Percentiles rank a stretch among this genome's conserved stretches.
phyloP scores from a whole-genome alignment of 495 filamentous ascomycete genomes.

The Penicillium silybi region DNA sequence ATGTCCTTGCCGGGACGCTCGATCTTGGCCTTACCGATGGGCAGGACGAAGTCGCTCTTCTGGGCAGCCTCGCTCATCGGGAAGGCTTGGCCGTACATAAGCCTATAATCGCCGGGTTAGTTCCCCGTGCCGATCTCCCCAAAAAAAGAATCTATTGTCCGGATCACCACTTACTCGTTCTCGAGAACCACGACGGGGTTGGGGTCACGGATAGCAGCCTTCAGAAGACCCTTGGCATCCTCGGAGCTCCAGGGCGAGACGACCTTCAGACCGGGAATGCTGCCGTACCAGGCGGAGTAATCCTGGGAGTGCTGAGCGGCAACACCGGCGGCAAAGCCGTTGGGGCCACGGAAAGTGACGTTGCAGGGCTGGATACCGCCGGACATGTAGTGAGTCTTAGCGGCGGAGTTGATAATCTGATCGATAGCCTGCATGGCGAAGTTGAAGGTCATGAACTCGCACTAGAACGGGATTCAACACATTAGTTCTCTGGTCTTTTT shows the following conservation, averaged over 20 bases:
- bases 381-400: constrained; percentile 99
- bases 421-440: constrained; percentile 99
- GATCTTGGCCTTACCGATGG: constrained; percentile 97
- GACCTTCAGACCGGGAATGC: constrained; percentile 95
- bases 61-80: constrained; percentile 95
- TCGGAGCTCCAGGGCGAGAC: constrained; percentile 93
- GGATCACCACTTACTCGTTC: constrained; percentile 67
- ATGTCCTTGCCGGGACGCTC: constrained; percentile 94
- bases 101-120: constrained; percentile 39
- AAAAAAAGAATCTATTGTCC: neutral
- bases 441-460: constrained; percentile 99
- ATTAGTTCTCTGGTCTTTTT: neutral
- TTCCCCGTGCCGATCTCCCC: neutral
- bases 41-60: constrained; percentile 91
- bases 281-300: constrained; percentile 97
- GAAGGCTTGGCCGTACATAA: constrained; percentile 90
- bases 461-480: constrained; percentile 45
- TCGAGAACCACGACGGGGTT: constrained; percentile 94
- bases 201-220: constrained; percentile 96
- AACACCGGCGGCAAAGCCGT: constrained; percentile 95
- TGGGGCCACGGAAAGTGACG: constrained; percentile 98
- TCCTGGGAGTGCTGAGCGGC: constrained; percentile 98
- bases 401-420: constrained; percentile 98
- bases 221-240: constrained; percentile 95
- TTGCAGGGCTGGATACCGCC: constrained; percentile 99